These are phyloP conservation scores for Aspergillus nidulans DNA, from an alignment of 495 filamentous ascomycete genomes.

Conservation along the genomic window DNA sequence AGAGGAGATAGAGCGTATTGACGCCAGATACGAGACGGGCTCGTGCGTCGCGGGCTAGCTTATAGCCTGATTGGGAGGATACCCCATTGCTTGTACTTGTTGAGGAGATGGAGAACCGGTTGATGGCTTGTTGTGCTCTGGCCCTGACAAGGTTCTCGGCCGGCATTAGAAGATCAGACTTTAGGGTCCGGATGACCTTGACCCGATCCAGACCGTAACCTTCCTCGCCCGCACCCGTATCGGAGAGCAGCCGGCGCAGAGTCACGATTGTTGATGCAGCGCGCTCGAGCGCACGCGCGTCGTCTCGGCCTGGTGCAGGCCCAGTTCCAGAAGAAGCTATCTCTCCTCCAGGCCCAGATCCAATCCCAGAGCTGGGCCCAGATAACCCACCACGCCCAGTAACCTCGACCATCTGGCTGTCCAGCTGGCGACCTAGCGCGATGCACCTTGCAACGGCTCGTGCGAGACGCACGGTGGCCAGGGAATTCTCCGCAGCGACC, in stretches of 20 bases:
- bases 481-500: constrained; percentile 65
- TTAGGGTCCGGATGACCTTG: constrained; percentile 61
- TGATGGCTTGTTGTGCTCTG: constrained; percentile 73
- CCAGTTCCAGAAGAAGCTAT: not conserved
- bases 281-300: constrained; percentile 71
- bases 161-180: constrained; percentile 61
- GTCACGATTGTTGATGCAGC: constrained; percentile 71
- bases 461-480: constrained; percentile 72
- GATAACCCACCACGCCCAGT: constrained; percentile 37
- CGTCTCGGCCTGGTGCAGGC: constrained; percentile 42
- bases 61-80: constrained; percentile 55
- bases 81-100: constrained; percentile 26
- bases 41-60: constrained; percentile 74
- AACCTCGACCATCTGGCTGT: constrained; percentile 68
- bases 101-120: constrained; percentile 75
- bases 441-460: constrained; percentile 72
- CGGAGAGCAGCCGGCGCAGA: constrained; percentile 66
- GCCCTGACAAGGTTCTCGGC: constrained; percentile 63
- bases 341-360: constrained; percentile 18
- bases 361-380: constrained; percentile 7
- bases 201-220: constrained; percentile 71
- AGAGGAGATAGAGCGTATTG: constrained; percentile 76
- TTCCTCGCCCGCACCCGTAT: constrained; percentile 61
- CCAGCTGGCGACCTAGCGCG: constrained; percentile 77
- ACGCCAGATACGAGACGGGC: constrained; percentile 68